phyloP scores from a whole-genome alignment of 495 filamentous ascomycete species.

The Venustampulla echinocandica region DNA sequence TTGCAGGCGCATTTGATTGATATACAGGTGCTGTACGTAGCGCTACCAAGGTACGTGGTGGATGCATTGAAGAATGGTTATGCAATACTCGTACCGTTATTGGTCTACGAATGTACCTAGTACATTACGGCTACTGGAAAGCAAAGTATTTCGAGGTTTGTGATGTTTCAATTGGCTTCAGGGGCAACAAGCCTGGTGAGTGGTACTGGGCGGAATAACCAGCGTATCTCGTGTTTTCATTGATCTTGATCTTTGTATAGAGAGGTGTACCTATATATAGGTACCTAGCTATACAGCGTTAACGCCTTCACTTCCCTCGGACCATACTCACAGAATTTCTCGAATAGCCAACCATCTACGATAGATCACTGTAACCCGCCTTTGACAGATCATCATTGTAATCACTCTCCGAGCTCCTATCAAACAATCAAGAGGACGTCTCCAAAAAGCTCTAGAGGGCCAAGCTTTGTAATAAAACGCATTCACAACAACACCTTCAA shows the following conservation, averaged over 20 bases:
- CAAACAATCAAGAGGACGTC: conserved; percentile 27
- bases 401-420: conserved; percentile 28
- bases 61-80: no score
- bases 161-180: neutral
- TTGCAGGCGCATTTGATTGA: no score
- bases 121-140: no score
- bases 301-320: conserved; percentile 1
- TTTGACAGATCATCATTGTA: conserved; percentile 30
- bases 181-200: neutral
- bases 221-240: neutral
- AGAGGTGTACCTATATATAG: neutral
- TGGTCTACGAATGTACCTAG: no score
- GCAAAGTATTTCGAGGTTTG: neutral
- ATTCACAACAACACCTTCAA: no score
- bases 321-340: conserved; percentile 29
- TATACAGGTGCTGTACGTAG: no score
- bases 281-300: neutral
- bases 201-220: neutral
- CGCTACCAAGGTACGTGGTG: no score
- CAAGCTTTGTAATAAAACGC: no score
- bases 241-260: neutral
- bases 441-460: no score
- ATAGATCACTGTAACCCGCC: conserved; percentile 25
- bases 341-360: conserved; percentile 27
- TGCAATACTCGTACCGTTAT: no score